Base-by-base conservation (phyloP, 331 rosid genomes). In the Malus hybrid region DNA sequence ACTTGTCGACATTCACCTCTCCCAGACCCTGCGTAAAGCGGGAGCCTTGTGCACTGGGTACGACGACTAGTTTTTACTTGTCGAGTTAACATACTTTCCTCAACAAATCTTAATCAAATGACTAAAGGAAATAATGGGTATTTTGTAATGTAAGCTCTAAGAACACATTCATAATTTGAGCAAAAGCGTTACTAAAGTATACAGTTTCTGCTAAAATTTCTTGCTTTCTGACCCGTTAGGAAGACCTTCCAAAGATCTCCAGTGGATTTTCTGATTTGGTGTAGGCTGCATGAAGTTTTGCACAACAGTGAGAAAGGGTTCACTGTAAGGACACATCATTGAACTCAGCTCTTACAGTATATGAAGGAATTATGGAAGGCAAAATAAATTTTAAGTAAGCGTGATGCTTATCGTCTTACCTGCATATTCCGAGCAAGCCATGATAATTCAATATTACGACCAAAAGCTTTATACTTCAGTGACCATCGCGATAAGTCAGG, bases 351-450 rank as follows among this genome's bases (percentile, higher is more conserved):
- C 44, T 61, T 13, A 44, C 16, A 10, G 22, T 34, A 53, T 20
- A 18, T 9, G 29, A 1, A 29, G 29, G 32, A 74, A 63, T 4
- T 66, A 12, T 57, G 15, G 29, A 39, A 71, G 73, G 70, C 12
- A 48, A 57, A 30, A 48, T 55, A 71, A 67, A 15, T 22, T 60
- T 36, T 1, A 42, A 39, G 28, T 13, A 33, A 36, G 30, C 20
- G 84, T 77, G 48, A 82, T 75, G 22, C 78, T 8, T 39, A 39
- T 39, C 12, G 44, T 11, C 5, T 87, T 87, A 61, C 97, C 96
- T 94, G 97, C 96, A 94, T 85, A 84, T 94, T 94, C 44, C 92
- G 90, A 71, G 99, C 93, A 82, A 94, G 96, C 99, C 99, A 94
- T 33, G 99, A 86, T 79, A 66, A 94, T 65, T 94, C 88, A 65